These are phyloP conservation scores for Penicillium sp. DNA, from an alignment of 2,329 filamentous ascomycete genomes.

Conservation along the genomic window DNA sequence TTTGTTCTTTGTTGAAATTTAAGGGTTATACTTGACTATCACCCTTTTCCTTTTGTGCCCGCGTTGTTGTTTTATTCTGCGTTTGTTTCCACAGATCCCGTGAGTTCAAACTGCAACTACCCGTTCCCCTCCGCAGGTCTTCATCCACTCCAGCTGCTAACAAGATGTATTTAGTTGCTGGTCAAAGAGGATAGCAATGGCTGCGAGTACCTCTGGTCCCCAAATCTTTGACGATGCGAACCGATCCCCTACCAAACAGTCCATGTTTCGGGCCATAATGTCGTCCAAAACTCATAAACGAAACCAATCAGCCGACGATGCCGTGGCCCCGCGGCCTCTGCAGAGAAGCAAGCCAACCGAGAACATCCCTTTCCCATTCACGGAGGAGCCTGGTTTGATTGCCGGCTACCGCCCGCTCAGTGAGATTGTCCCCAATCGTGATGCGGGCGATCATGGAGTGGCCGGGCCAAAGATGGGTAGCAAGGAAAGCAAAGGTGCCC, in stretches of 20 bases:
- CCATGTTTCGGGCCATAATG: conserved; percentile 56
- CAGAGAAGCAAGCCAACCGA: conserved; percentile 48
- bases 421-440: conserved; percentile 43
- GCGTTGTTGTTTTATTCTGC: conserved; percentile 17
- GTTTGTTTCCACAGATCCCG: conserved; percentile 22
- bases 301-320: conserved; percentile 43
- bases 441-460: conserved; percentile 27
- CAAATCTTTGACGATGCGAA: conserved; percentile 42
- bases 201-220: conserved; percentile 31
- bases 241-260: conserved; percentile 40
- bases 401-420: conserved; percentile 35
- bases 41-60: conserved; percentile 6
- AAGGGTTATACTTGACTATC: conserved; percentile 2
- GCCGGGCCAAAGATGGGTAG: conserved; percentile 41
- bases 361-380: conserved; percentile 42
- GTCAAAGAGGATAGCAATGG: conserved; percentile 37
- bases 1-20: conserved; percentile 7
- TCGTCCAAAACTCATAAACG: conserved; percentile 52
- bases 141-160: conserved; percentile 12
- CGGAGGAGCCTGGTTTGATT: conserved; percentile 50
- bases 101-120: conserved; percentile 20
- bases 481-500: conserved; percentile 33
- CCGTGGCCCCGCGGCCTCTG: conserved; percentile 17
- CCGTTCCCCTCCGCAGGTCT: conserved; percentile 8
- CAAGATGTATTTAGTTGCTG: conserved; percentile 31